Evolutionary conservation across 176 grass and related monocot genomes (phyloP), one percentile per base, ranked within the genome.

Genomic region (Alopecurus myosuroides): DNA sequence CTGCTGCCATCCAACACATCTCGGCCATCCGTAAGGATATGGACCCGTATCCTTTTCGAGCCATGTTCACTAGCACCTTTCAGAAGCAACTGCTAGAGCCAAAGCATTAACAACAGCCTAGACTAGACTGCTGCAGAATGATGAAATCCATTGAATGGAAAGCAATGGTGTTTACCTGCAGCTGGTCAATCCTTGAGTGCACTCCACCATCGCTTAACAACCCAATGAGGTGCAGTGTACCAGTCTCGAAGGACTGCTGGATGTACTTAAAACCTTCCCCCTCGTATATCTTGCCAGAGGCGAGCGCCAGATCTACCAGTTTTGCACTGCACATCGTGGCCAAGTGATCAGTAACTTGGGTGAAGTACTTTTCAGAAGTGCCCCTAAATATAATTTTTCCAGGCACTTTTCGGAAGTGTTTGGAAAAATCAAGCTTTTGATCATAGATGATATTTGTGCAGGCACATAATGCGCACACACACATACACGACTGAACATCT

Each of bases 151-250:
- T 17, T 50, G 4, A 14, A 3, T 31, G 50, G 12, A 72, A 66
- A 46, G 58, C 1, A 52, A 40, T 56, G 25, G 56, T 44, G 7
- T 52, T 13, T 22, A 95, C 96, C 84, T 98, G 91, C 30, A 98
- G 61, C 87, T 98, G 96, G 23, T 98, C 96, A 45, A 98, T 90
- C 77, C 96, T 86, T 23, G 96, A 98, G 83, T 98, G 97, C 20
- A 98, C 93, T 55, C 97, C 97, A 12, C 97, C 97, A 75, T 98
- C 91, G 76, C 91, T 98, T 61, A 95, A 81, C 89, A 98, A 73
- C 0, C 97, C 97, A 81, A 98, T 98, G 74, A 98, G 83, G 79
- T 98, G 97, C 52, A 98, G 82, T 36, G 97, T 98, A 22, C 93
- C 91, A 11, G 81, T 72, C n/a, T 87, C 89, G 75, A 95, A 98